Conservation (phyloP, 371 early-diverging fungal genomes). For the Choanephora cucurbitarum region DNA sequence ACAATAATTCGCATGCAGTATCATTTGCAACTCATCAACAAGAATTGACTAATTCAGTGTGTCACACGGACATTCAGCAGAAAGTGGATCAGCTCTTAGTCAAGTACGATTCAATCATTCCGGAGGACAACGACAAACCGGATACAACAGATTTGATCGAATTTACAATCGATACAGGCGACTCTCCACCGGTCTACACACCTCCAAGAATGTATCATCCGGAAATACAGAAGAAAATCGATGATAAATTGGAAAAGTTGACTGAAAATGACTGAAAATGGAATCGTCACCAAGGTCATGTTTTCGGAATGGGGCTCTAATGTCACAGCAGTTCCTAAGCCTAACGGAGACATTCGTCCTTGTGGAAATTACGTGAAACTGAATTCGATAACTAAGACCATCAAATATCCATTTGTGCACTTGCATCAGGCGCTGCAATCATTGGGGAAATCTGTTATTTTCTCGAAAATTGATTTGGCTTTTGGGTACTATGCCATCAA, state of each 20-base stretch:
- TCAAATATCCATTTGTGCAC: neutral
- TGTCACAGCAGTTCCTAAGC: neutral
- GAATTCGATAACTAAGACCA: neutral
- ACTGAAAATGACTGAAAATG: neutral
- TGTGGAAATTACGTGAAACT: neutral
- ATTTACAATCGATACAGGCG: constrained; percentile 8
- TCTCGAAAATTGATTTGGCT: neutral
- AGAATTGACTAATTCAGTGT: neutral
- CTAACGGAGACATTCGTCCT: neutral
- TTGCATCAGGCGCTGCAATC: neutral
- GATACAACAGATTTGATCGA: neutral
- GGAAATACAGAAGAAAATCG: neutral
- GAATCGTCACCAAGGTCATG: neutral
- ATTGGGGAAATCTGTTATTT: neutral
- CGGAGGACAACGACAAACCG: neutral
- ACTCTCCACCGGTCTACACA: constrained; percentile 1
- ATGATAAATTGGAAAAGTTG: neutral
- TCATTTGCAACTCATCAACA: no score
- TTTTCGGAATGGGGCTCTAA: neutral
- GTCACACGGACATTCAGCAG: no score
- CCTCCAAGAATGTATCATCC: constrained; percentile 1
- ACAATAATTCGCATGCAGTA: no score
- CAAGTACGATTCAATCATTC: neutral
- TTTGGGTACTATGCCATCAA: neutral
- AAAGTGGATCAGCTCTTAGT: no score